phyloP scores from a whole-genome alignment of 2,329 filamentous ascomycete species.

The Tothia fuscella region DNA sequence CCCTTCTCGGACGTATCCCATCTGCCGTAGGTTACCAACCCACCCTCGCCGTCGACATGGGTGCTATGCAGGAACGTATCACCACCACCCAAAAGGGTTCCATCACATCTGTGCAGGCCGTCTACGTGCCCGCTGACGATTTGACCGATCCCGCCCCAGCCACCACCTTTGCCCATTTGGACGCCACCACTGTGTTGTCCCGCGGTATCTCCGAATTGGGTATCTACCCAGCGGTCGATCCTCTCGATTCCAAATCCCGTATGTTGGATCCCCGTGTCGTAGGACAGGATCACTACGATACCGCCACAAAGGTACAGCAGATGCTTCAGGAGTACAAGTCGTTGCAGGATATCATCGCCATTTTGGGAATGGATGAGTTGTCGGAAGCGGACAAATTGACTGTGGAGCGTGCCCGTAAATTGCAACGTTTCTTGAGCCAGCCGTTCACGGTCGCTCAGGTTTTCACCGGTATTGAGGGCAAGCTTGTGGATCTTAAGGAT shows the following conservation, averaged over 20 bases:
- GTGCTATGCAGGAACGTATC: slow-evolving; percentile 99
- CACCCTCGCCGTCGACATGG: slow-evolving; percentile 97
- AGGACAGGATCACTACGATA: slow-evolving; percentile 94
- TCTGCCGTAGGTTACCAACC: slow-evolving; percentile 99
- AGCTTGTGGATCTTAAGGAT: slow-evolving; percentile 96
- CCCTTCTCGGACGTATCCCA: slow-evolving; percentile 97
- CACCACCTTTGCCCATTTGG: slow-evolving; percentile 99
- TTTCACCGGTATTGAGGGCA: slow-evolving; percentile 91
- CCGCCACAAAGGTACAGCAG: slow-evolving; percentile 90
- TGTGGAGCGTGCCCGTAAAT: slow-evolving; percentile 99
- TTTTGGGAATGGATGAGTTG: slow-evolving; percentile 99
- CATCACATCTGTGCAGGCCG: slow-evolving; percentile 99
- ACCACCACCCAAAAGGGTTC: slow-evolving; percentile 99
- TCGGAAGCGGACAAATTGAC: slow-evolving; percentile 99
- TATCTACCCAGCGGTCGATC: slow-evolving; percentile 99
- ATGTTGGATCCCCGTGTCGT: slow-evolving; percentile 99
- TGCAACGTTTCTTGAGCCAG: slow-evolving; percentile 99
- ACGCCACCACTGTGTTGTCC: slow-evolving; percentile 99
- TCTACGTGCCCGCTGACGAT: slow-evolving; percentile 99
- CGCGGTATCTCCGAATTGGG: slow-evolving; percentile 99
- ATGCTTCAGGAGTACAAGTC: slow-evolving; percentile 99
- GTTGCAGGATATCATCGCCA: slow-evolving; percentile 99
- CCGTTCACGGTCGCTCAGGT: slow-evolving; percentile 86
- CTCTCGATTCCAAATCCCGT: slow-evolving; percentile 98
- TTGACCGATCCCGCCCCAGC: slow-evolving; percentile 99